Base-by-base conservation (phyloP, 2,329 filamentous ascomycete genomes). In the Bipolaris oryzae region DNA sequence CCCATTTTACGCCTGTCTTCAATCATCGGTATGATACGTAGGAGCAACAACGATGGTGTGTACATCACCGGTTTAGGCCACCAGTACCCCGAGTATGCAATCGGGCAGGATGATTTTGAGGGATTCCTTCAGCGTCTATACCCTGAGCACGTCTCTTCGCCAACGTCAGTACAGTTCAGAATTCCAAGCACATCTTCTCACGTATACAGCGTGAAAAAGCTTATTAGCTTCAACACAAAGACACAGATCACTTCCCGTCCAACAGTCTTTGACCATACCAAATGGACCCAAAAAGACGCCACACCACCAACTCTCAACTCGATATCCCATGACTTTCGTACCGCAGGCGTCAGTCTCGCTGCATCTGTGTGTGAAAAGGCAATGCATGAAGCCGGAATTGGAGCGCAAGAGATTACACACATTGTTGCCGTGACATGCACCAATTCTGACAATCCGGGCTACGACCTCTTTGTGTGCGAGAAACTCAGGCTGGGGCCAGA, bases 371-470 rank as follows among this genome's bases (percentile, higher is more conserved):
- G 73, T 38, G 61, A 62, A 3, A 71, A 71, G 31, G 76, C 75
- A 3, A 59, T 78, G 34, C 23, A 49, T 1, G 76, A 78, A 52
- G 70, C 70, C 28, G 50, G 58, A 1, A 21, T 68, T 3, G 33
- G 35, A 11, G 46, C 63, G 5, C 31, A 53, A 1, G 70, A 73
- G 0, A 70, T 79, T 31, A 79, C 77, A 1, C 76, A 78, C 50
- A 66, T 71, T 13, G 68, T 78, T 7, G 75, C 72, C 35, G 75
- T 76, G 11, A 78, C 75, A 10, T 75, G 74, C 37, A 78, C 76
- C 9, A 69, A 70, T 20, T 68, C 73, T 25, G 72, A 73, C n/a
- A 75, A 68, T 15, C 77, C 77, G 1, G 76, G 77, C 3, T 76
- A 73, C 45, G 77, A 78, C 25, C 61, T 75, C 9, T 65, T 75